Evolutionary conservation across 345 rosid genomes (phyloP).

Genomic region (Sisymbrium altissimum): DNA sequence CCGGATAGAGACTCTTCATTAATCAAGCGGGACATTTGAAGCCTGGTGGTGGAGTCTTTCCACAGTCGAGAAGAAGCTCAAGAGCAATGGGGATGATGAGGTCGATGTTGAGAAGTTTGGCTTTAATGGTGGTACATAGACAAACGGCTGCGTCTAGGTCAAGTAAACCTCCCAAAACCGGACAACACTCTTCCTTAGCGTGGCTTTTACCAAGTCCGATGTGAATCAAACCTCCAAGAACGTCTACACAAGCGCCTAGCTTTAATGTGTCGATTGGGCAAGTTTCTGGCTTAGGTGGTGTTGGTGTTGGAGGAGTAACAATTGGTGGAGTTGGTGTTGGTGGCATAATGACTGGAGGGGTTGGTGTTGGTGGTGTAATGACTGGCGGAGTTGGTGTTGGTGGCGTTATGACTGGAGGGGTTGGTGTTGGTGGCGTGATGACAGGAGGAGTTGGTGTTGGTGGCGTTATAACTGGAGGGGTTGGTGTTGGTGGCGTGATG

Average conservation of each 20-base stretch:
- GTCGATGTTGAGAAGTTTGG: conserved; percentile 69
- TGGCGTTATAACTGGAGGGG: conserved; percentile 8
- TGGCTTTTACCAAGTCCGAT: conserved; percentile 60
- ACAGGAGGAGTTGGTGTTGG: conserved; percentile 19
- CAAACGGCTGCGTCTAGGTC: conserved; percentile 89
- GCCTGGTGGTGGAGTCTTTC: conserved; percentile 73
- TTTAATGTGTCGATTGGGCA: conserved; percentile 79
- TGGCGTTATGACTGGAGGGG: not conserved
- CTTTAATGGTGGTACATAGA: conserved; percentile 79
- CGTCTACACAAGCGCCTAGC: conserved; percentile 84
- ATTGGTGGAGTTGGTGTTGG: conserved; percentile 8
- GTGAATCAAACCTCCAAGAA: conserved; percentile 74
- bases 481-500: conserved; percentile 15
- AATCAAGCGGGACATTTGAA: conserved; percentile 51
- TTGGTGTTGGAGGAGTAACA: conserved; percentile 20
- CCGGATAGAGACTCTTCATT: not conserved
- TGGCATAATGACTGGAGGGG: not conserved
- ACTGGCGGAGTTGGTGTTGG: conserved; percentile 22
- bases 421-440: not conserved
- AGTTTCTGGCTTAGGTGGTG: conserved; percentile 44
- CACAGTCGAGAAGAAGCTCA: conserved; percentile 75
- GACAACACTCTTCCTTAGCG: conserved; percentile 79
- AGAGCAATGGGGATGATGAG: conserved; percentile 79
- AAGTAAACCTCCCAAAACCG: conserved; percentile 64
- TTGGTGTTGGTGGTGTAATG: not conserved